These are phyloP conservation scores for Phtheirospermum japonicum DNA, from an alignment of 257 asterid genomes.

Conservation along the genomic window DNA sequence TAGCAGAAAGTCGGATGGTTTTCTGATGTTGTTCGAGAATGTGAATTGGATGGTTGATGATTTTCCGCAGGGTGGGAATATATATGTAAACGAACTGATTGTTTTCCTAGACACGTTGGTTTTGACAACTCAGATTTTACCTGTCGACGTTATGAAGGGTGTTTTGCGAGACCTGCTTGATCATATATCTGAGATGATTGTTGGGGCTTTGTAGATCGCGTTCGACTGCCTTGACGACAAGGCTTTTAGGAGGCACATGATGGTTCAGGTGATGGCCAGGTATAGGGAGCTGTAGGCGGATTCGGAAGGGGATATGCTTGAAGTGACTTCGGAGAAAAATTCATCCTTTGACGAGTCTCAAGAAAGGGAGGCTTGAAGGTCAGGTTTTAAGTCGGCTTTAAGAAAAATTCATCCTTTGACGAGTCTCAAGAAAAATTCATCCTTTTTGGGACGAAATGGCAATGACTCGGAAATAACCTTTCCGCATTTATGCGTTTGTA, in stretches of 20 bases:
- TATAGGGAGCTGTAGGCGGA: conserved; percentile 73
- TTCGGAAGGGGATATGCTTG: conserved; percentile 75
- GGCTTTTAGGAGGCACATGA: conserved; percentile 75
- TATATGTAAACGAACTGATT: conserved; percentile 81
- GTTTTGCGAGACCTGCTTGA: conserved; percentile 78
- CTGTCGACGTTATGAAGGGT: conserved; percentile 76
- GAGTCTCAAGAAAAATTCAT: conserved; percentile 77
- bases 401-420: conserved; percentile 66
- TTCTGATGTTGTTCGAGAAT: conserved; percentile 74
- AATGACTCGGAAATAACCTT: not conserved
- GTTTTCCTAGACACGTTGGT: conserved; percentile 84
- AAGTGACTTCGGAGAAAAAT: conserved; percentile 66
- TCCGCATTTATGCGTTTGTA: conserved; percentile 31
- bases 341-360: conserved; percentile 75
- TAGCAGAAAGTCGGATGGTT: conserved; percentile 96
- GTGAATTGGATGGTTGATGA: conserved; percentile 94
- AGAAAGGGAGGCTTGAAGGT: conserved; percentile 61
- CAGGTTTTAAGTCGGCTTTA: no score
- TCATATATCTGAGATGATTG: conserved; percentile 86
- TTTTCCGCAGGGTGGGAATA: conserved; percentile 73
- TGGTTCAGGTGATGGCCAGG: conserved; percentile 97
- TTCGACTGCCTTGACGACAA: conserved; percentile 87
- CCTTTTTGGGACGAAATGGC: no score
- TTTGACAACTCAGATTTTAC: conserved; percentile 86
- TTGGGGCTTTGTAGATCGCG: conserved; percentile 67